A percentile compares a stretch with the other conserved stretches of the same genome.
Evolutionary conservation across 371 early-diverging fungal species (phyloP).

Genomic region (Actinomucor elegans): DNA sequence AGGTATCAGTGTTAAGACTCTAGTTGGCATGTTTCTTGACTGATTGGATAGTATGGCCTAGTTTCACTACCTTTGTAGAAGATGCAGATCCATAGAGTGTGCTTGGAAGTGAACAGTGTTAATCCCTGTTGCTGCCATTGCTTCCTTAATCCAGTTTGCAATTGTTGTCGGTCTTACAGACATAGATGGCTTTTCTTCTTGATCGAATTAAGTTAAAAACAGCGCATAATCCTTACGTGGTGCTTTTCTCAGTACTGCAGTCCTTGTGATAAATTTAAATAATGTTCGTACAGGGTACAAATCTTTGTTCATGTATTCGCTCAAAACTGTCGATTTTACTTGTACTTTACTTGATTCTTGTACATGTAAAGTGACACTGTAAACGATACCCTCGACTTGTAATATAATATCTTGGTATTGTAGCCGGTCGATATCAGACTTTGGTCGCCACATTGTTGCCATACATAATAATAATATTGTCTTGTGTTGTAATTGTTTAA

Average conservation of each 20-base stretch:
- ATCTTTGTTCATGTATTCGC: background rate
- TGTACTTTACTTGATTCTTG: no score
- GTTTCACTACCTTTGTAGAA: slow-evolving; percentile 11
- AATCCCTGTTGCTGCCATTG: slow-evolving; percentile 8
- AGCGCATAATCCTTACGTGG: slow-evolving; percentile 4
- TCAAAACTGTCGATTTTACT: no score
- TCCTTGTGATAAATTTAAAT: background rate
- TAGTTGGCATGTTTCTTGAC: slow-evolving; percentile 9
- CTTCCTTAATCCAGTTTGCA: slow-evolving; percentile 3
- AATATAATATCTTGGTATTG: no score
- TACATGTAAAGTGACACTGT: no score
- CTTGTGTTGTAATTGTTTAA: slow-evolving; percentile 15
- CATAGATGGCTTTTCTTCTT: background rate
- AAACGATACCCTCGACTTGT: no score
- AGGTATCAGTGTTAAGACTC: slow-evolving; percentile 1
- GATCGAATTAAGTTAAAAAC: slow-evolving; percentile 1
- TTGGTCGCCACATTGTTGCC: no score
- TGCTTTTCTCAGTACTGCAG: background rate
- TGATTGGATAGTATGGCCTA: background rate
- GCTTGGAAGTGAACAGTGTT: background rate
- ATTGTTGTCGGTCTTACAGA: background rate
- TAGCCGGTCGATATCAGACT: no score
- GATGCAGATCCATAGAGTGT: slow-evolving; percentile 6
- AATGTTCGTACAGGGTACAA: slow-evolving; percentile 2
- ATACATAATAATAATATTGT: slow-evolving; percentile 2